A percentile compares a stretch with the other conserved stretches of the same genome.
Evolutionary conservation across 345 rosid species (phyloP).

Genomic region (Kernera saxatilis): DNA sequence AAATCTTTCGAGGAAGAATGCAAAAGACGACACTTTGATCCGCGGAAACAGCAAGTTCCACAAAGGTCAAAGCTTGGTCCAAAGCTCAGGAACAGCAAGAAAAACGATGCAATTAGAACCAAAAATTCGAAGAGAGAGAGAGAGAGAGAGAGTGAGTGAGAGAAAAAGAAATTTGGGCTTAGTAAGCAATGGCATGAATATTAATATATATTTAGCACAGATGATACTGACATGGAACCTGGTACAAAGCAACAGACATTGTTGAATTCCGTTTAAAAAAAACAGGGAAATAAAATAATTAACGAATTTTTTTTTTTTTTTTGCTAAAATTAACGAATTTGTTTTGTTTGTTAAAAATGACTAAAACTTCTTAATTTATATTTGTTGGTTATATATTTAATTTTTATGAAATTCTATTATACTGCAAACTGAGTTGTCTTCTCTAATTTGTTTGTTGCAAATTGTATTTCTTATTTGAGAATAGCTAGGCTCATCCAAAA

Average conservation of each 20-base stretch:
- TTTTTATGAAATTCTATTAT: too few species aligned
- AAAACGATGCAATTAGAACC: conserved; percentile 6
- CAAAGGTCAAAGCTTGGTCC: conserved; percentile 29
- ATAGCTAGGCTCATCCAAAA: too few species aligned
- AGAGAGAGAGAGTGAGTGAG: not conserved
- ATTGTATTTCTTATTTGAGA: too few species aligned
- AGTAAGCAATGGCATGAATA: not conserved
- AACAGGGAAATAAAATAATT: too few species aligned
- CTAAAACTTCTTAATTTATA: too few species aligned
- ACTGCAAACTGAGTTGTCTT: too few species aligned
- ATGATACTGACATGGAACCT: conserved; percentile 22
- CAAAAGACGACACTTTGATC: conserved; percentile 18
- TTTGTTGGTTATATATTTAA: too few species aligned
- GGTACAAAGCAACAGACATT: conserved; percentile 14
- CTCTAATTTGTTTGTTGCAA: too few species aligned
- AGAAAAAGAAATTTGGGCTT: not conserved
- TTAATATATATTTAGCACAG: not conserved
- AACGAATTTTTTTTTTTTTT: not conserved
- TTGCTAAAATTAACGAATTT: too few species aligned
- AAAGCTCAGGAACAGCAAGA: conserved; percentile 8
- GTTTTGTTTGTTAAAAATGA: too few species aligned
- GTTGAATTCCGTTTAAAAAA: not conserved
- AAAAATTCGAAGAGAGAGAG: not conserved
- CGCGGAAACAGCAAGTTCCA: conserved; percentile 12
- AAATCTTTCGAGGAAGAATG: not conserved